Conservation (phyloP, 2,329 filamentous ascomycete genomes). For the Colletotrichum karsti region DNA sequence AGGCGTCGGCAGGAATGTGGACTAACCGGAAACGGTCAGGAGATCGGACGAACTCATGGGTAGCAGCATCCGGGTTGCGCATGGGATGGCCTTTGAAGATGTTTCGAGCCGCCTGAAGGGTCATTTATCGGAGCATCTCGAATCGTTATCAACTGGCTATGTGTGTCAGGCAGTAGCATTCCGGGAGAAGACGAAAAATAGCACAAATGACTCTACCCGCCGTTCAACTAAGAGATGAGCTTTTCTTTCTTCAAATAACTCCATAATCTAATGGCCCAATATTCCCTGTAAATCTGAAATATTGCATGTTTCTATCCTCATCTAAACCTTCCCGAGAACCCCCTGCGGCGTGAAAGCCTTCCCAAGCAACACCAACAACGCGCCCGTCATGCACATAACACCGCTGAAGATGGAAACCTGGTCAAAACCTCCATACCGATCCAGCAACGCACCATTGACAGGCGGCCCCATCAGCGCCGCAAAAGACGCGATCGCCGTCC, state of each 20-base stretch:
- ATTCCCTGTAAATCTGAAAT: too few relatives aligned
- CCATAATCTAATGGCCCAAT: too few relatives aligned
- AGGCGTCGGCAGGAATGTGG: neutral
- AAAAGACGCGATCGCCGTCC: constrained; percentile 50
- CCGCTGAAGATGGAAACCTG: constrained; percentile 34
- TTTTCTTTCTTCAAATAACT: too few relatives aligned
- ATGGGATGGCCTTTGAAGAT: neutral
- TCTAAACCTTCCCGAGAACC: neutral
- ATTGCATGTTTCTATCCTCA: too few relatives aligned
- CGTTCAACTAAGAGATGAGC: too few relatives aligned
- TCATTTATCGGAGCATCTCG: too few relatives aligned
- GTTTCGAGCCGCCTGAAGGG: too few relatives aligned
- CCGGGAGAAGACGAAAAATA: too few relatives aligned
- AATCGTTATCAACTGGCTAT: too few relatives aligned
- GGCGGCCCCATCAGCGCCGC: constrained; percentile 52
- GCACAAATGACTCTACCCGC: too few relatives aligned
- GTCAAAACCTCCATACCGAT: constrained; percentile 41
- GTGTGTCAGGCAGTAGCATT: too few relatives aligned
- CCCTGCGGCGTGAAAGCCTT: constrained; percentile 8
- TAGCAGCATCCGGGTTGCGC: neutral
- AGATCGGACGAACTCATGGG: neutral
- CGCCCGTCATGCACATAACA: constrained; percentile 31
- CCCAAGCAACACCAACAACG: neutral
- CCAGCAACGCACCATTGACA: constrained; percentile 44
- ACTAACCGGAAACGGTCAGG: constrained; percentile 2